These are phyloP conservation scores for Massariosphaeria phaeospora DNA, from an alignment of 495 filamentous ascomycete species.

Conservation along the genomic window DNA sequence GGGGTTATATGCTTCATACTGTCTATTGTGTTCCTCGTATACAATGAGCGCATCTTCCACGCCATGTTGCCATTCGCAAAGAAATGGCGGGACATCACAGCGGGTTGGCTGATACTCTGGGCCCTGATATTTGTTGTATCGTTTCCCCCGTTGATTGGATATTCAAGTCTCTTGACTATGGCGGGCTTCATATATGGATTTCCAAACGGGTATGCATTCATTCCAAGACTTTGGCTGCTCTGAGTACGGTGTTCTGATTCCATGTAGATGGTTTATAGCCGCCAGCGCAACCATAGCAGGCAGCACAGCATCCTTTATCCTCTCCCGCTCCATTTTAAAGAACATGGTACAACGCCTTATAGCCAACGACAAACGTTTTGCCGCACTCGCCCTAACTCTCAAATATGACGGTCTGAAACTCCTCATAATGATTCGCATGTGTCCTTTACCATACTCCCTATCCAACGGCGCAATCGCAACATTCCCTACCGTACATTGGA, in stretches of 20 bases:
- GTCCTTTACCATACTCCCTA: slow-evolving; percentile 89
- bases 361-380: slow-evolving; percentile 72
- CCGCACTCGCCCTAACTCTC: slow-evolving; percentile 61
- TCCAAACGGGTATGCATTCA: slow-evolving; percentile 63
- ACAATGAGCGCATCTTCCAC: slow-evolving; percentile 70
- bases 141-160: slow-evolving; percentile 90
- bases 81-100: slow-evolving; percentile 62
- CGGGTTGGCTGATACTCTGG: slow-evolving; percentile 79
- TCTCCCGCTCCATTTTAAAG: slow-evolving; percentile 70
- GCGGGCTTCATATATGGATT: slow-evolving; percentile 93
- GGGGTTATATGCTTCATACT: slow-evolving; percentile 49
- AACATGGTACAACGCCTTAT: slow-evolving; percentile 74
- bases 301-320: slow-evolving; percentile 69
- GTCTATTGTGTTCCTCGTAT: slow-evolving; percentile 64
- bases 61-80: slow-evolving; percentile 64
- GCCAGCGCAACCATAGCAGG: slow-evolving; percentile 73
- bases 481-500: slow-evolving; percentile 76
- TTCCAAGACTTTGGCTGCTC: no score
- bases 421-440: slow-evolving; percentile 86
- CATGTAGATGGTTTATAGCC: slow-evolving; percentile 69
- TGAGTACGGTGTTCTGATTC: no score
- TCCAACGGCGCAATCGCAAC: slow-evolving; percentile 93
- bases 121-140: slow-evolving; percentile 67
- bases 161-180: slow-evolving; percentile 78
- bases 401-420: slow-evolving; percentile 83